Base-by-base conservation (phyloP, 164 flowering plant species). In the Houttuynia cordata region DNA sequence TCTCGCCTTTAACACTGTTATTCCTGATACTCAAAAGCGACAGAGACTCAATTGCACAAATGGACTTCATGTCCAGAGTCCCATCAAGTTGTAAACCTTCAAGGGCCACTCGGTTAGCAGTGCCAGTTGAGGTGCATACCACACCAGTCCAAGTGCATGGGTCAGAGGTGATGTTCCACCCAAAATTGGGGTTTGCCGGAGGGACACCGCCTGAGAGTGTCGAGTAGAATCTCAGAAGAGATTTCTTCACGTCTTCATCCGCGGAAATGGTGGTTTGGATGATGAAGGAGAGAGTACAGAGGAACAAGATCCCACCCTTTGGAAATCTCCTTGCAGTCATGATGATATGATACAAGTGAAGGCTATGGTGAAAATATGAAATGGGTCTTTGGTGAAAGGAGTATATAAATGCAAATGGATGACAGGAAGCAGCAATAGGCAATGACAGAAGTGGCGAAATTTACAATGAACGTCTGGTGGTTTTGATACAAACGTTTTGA, bases 131-230 rank as follows among this genome's bases (percentile, higher is more conserved):
- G n/a, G n/a, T n/a, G 60, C 85, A 81, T 0, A 0, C 8, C 25
- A 81, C 67, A 15, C 80, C 81, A 1, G 39, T 22, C 85, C 85
- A 83, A 18, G 1, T 57, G 73, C 88, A 83, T 13, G 82, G 82
- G 63, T 79, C 80, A 6, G 81, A 63, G 50, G 67, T 45, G 13
- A 34, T 10, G 30, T 67, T 74, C 87, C 87, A 80, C 40, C 75
- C 75, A 51, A 62, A 63, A 60, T 9, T 60, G 18, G 73, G 67
- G 51, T 56, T 66, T 24, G 24, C 20, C 12, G 65, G 59, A 30
- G 0, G 50, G 25, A 61, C 58, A 52, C 59, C 65, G 56, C n/a
- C 45, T 47, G 47, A 66, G 24, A 82, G 66, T 13, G 65, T 50
- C 1, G 51, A 51, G 50, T 73, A 63, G 61, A 82, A 82, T 24